Percentiles rank a stretch among this genome's conserved stretches.
phyloP scores from a whole-genome alignment of 2,329 filamentous ascomycete species.

The Arthrobotrys sphaeroides region DNA sequence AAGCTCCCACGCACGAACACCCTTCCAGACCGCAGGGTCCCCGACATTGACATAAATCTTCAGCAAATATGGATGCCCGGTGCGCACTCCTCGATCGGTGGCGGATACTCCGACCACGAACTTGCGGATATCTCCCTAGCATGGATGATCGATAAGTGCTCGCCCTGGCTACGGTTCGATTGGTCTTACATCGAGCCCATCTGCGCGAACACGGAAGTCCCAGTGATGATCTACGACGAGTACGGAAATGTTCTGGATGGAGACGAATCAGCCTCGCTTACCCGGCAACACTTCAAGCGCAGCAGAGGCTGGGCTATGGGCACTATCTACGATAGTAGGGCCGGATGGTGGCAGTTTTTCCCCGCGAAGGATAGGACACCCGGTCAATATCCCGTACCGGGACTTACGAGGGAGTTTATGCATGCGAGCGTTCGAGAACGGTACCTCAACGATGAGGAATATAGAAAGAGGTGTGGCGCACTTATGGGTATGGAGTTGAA shows the following conservation, averaged over 20 bases:
- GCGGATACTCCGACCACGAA: constrained; percentile 65
- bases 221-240: constrained; percentile 30
- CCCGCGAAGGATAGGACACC: constrained; percentile 56
- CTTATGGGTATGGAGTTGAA: constrained; percentile 41
- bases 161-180: constrained; percentile 60
- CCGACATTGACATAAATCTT: constrained; percentile 48
- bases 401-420: constrained; percentile 54
- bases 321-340: constrained; percentile 59
- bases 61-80: constrained; percentile 51
- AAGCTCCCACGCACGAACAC: constrained; percentile 55
- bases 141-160: constrained; percentile 65
- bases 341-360: constrained; percentile 54
- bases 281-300: constrained; percentile 16
- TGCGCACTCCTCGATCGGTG: constrained; percentile 64
- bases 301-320: constrained; percentile 60
- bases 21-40: constrained; percentile 23
- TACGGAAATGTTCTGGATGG: constrained; percentile 30
- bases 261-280: constrained; percentile 18
- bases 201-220: constrained; percentile 41
- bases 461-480: constrained; percentile 40
- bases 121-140: constrained; percentile 65
- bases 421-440: constrained; percentile 56
- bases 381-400: constrained; percentile 56
- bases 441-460: constrained; percentile 43
- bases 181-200: constrained; percentile 59